Conservation (phyloP, 768 basidiomycete genomes). For the Auriscalpium microsporum region DNA sequence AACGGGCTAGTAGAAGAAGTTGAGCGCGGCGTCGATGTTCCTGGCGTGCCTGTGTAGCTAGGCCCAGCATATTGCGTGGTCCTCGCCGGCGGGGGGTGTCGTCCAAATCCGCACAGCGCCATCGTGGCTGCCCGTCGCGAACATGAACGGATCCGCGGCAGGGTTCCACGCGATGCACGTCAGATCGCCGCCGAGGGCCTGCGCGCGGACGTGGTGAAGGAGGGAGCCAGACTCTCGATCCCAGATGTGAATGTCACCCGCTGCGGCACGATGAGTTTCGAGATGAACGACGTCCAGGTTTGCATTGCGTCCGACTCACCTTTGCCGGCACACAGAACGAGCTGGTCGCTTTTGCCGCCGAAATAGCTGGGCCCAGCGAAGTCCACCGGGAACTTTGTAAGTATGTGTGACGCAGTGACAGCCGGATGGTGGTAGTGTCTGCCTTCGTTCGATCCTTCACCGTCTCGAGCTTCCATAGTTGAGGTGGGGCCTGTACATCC, state of each 20-base stretch:
- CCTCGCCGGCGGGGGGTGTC: slow-evolving; percentile 20
- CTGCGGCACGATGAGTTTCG: slow-evolving; percentile 25
- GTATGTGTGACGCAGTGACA: slow-evolving; percentile 57
- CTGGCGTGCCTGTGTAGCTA: neutral
- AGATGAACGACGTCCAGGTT: no score
- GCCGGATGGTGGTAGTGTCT: slow-evolving; percentile 18
- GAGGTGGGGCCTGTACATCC: slow-evolving; percentile 53
- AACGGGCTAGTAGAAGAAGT: slow-evolving; percentile 5
- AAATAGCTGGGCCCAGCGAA: slow-evolving; percentile 81
- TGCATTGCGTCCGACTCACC: slow-evolving; percentile 26
- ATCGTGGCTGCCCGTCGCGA: slow-evolving; percentile 69
- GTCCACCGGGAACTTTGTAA: slow-evolving; percentile 56
- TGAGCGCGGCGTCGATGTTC: slow-evolving; percentile 9
- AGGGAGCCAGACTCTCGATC: slow-evolving; percentile 71
- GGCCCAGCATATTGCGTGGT: neutral
- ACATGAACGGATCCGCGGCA: slow-evolving; percentile 56
- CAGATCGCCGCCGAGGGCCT: slow-evolving; percentile 51
- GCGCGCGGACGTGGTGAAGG: slow-evolving; percentile 61
- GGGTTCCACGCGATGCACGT: slow-evolving; percentile 81
- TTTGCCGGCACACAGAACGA: slow-evolving; percentile 74
- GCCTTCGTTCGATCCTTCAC: slow-evolving; percentile 43
- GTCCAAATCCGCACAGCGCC: slow-evolving; percentile 73
- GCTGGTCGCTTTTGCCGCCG: slow-evolving; percentile 69
- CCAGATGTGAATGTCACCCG: slow-evolving; percentile 81
- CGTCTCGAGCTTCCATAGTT: slow-evolving; percentile 65